These are phyloP conservation scores for Zygosaccharomyces kombuchaensis DNA, from an alignment of 805 yeast genomes.

Conservation along the genomic window DNA sequence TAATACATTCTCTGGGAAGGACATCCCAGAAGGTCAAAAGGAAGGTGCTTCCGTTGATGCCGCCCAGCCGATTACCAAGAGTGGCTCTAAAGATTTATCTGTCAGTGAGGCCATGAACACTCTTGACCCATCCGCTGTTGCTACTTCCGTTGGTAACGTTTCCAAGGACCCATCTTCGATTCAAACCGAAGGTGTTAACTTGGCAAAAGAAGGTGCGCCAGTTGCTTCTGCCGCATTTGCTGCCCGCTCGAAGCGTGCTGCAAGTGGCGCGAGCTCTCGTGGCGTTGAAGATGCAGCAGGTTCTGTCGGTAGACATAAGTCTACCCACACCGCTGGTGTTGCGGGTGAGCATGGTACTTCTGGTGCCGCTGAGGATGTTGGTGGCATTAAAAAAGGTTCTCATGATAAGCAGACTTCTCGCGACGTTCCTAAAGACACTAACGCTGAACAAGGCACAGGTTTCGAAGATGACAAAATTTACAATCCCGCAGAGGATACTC, in stretches of 20 bases:
- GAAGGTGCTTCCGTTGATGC: not conserved
- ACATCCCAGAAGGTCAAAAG: not conserved
- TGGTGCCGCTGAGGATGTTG: not conserved
- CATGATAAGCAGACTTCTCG: not conserved
- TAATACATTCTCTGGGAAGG: not conserved
- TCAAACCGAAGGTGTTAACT: slow-evolving; percentile 1
- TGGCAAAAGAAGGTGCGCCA: slow-evolving; percentile 1
- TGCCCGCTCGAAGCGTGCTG: not conserved
- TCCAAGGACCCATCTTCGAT: not conserved
- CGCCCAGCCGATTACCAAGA: not conserved
- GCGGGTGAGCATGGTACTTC: not conserved
- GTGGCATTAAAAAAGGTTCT: not conserved
- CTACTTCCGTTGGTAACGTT: slow-evolving; percentile 1
- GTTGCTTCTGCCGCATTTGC: not conserved
- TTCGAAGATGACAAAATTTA: not conserved
- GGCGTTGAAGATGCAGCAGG: not conserved
- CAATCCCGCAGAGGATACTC: not conserved
- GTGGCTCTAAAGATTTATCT: not conserved
- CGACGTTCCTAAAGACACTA: not conserved
- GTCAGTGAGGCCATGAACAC: slow-evolving; percentile 1
- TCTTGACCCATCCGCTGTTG: slow-evolving; percentile 2
- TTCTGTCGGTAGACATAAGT: not conserved
- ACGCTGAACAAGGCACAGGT: not conserved
- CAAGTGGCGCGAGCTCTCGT: not conserved
- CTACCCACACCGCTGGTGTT: not conserved